Conservation (phyloP, 1,284 basidiomycete species). For the Stygiomarasmius scandens region DNA sequence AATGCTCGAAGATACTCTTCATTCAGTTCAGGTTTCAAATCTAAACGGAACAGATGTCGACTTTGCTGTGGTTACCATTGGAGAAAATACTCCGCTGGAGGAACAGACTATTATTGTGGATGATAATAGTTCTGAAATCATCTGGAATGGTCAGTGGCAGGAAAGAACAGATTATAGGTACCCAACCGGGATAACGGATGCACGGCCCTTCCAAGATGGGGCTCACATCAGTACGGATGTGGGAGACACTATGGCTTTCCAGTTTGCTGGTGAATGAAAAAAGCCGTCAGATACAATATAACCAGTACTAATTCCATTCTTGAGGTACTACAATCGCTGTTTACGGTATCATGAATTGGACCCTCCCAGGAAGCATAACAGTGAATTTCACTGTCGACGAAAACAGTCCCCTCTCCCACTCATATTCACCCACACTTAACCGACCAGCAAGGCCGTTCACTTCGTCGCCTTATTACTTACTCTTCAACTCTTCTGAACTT, state of each 20-base stretch:
- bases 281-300: background rate
- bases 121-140: conserved; percentile 6
- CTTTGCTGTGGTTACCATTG: conserved; percentile 2
- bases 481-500: background rate
- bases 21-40: background rate
- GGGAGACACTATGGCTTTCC: background rate
- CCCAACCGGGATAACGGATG: background rate
- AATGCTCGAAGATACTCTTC: background rate
- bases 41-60: background rate
- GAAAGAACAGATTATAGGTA: background rate
- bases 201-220: background rate
- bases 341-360: conserved; percentile 5
- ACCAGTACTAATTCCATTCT: background rate
- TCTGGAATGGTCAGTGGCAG: conserved; percentile 1
- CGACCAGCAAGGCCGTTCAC: background rate
- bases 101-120: conserved; percentile 10
- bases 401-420: background rate
- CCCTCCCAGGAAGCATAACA: background rate
- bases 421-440: background rate
- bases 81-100: background rate
- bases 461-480: background rate
- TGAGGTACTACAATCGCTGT: conserved; percentile 4
- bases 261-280: conserved; percentile 3
- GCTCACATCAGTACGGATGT: background rate
- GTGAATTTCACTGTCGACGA: conserved; percentile 1